A percentile compares a stretch with the other conserved stretches of the same genome.
Conservation (phyloP, 2,329 filamentous ascomycete genomes). For the Pezicula radicicola region DNA sequence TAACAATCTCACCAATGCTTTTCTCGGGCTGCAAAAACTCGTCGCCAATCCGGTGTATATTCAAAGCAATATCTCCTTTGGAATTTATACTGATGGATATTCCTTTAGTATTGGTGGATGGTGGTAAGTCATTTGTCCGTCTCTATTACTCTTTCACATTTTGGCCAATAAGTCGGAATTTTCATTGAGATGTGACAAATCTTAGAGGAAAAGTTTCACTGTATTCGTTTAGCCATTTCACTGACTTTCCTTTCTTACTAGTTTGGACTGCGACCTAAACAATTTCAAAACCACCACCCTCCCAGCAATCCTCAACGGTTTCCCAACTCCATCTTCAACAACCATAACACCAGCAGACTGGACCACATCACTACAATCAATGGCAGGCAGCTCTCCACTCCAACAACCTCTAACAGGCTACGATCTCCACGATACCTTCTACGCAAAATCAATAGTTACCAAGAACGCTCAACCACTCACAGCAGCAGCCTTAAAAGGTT, state of each 20-base stretch:
- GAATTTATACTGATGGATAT: conserved; percentile 35
- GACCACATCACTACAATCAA: conserved; percentile 29
- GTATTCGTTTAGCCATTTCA: too few species aligned
- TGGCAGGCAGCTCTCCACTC: conserved; percentile 8
- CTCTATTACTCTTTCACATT: too few species aligned
- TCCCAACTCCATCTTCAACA: conserved; percentile 23
- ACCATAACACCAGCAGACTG: conserved; percentile 22
- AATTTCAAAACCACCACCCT: conserved; percentile 35
- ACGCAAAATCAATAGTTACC: conserved; percentile 13
- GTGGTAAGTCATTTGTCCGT: conserved; percentile 18
- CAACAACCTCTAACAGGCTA: conserved; percentile 37
- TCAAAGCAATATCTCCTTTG: conserved; percentile 36
- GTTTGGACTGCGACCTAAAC: conserved; percentile 29
- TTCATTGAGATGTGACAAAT: too few species aligned
- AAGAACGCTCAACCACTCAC: conserved; percentile 8
- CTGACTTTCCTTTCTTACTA: too few species aligned
- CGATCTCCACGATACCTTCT: conserved; percentile 11
- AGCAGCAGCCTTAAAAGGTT: neutral
- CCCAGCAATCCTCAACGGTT: conserved; percentile 34
- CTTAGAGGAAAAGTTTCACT: too few species aligned
- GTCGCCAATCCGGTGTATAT: conserved; percentile 35
- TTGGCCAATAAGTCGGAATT: too few species aligned
- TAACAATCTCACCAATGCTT: conserved; percentile 20
- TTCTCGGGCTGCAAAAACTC: conserved; percentile 37
- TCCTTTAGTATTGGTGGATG: conserved; percentile 34